Evolutionary conservation across 768 basidiomycete genomes (phyloP).

Genomic region (Mycena filopes): DNA sequence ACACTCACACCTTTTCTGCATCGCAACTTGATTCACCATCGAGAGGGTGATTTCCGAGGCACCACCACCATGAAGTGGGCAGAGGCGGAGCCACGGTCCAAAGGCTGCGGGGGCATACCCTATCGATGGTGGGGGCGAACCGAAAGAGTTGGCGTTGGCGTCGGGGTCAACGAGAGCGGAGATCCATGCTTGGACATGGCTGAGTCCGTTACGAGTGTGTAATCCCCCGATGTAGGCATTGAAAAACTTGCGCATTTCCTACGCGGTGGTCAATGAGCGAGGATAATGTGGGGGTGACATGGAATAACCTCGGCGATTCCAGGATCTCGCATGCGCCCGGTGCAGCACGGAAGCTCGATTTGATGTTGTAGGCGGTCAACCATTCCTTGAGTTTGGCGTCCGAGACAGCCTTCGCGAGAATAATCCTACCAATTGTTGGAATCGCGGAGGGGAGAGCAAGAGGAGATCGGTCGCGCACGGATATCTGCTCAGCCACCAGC

Average conservation of each 20-base stretch:
- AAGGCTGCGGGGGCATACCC: constrained; percentile 20
- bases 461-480: constrained; percentile 54
- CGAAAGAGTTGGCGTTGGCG: constrained; percentile 37
- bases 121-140: constrained; percentile 26
- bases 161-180: constrained; percentile 64
- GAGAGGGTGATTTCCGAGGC: constrained; percentile 65
- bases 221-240: constrained; percentile 75
- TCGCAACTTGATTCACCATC: constrained; percentile 18
- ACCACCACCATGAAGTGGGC: constrained; percentile 56
- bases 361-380: constrained; percentile 63
- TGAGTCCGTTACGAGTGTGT: constrained; percentile 65
- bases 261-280: constrained; percentile 17
- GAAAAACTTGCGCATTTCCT: constrained; percentile 70
- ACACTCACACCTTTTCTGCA: constrained; percentile 45
- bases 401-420: constrained; percentile 45
- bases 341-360: constrained; percentile 62
- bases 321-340: constrained; percentile 49
- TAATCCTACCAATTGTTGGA: constrained; percentile 35
- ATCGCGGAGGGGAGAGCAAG: not conserved
- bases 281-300: not conserved
- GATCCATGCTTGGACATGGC: constrained; percentile 65
- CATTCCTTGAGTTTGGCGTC: constrained; percentile 56
- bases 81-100: constrained; percentile 13
- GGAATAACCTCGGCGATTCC: constrained; percentile 46
- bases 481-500: constrained; percentile 52